A percentile compares a stretch with the other conserved stretches of the same genome.
Conservation (phyloP, 768 basidiomycete genomes). For the Lentinula aciculospora region DNA sequence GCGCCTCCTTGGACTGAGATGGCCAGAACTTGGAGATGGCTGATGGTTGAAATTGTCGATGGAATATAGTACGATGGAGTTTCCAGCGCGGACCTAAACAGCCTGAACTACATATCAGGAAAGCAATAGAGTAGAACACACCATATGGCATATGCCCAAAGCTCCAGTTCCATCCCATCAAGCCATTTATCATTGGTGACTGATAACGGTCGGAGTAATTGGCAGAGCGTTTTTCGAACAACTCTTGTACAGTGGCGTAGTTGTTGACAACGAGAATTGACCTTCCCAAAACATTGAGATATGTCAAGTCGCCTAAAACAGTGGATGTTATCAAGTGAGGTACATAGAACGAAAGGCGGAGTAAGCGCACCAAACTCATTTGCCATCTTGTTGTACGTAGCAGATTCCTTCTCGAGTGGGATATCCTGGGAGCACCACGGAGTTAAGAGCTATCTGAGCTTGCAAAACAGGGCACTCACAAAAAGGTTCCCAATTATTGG, state of each 20-base stretch:
- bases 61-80: conserved; percentile 46
- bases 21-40: conserved; percentile 35
- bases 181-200: conserved; percentile 43
- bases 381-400: conserved; percentile 34
- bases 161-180: conserved; percentile 46
- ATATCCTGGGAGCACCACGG: conserved; percentile 16
- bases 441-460: neutral
- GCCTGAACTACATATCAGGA: neutral
- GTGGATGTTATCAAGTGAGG: neutral
- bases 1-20: conserved; percentile 38
- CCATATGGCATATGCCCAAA: conserved; percentile 53
- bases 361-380: conserved; percentile 31
- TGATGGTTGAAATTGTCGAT: conserved; percentile 43
- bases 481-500: conserved; percentile 50
- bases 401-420: conserved; percentile 26
- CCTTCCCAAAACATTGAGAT: conserved; percentile 44
- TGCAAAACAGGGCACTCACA: conserved; percentile 29
- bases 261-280: conserved; percentile 44
- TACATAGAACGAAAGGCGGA: neutral
- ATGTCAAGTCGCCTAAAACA: conserved; percentile 45
- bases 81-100: conserved; percentile 48
- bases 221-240: conserved; percentile 49
- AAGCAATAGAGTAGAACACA: conserved; percentile 10
- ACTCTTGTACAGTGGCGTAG: conserved; percentile 38
- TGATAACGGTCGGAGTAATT: conserved; percentile 52